These are phyloP conservation scores for Chrysanthemum lavandulifolium DNA, from an alignment of 129 eudicot genomes.

Conservation along the genomic window DNA sequence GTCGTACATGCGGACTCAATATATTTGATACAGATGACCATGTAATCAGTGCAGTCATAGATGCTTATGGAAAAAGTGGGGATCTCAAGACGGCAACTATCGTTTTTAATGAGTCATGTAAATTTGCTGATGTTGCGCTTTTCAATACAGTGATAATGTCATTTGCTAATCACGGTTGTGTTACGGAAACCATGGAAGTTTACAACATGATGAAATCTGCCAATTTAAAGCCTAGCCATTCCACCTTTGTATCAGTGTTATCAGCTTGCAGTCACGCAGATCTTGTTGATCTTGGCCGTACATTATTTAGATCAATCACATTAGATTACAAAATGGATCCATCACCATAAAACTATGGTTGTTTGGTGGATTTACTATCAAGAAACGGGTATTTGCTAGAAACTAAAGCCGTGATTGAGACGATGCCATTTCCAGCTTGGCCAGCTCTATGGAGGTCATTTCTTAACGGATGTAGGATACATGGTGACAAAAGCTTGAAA, in stretches of 20 bases:
- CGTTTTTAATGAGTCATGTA: constrained; percentile 24
- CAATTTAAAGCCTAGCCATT: constrained; percentile 40
- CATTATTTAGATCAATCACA: constrained; percentile 36
- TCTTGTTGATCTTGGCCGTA: constrained; percentile 40
- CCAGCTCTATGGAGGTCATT: constrained; percentile 49
- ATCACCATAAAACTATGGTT: constrained; percentile 36
- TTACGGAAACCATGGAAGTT: constrained; percentile 36
- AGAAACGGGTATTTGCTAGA: constrained; percentile 42
- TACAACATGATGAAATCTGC: constrained; percentile 31
- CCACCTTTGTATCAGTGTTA: constrained; percentile 42
- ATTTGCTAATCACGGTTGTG: constrained; percentile 37
- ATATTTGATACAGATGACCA: constrained; percentile 17
- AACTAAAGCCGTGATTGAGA: constrained; percentile 25
- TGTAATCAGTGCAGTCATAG: constrained; percentile 6
- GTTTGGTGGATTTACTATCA: constrained; percentile 42
- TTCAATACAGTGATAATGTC: constrained; percentile 43
- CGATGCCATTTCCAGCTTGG: constrained; percentile 39
- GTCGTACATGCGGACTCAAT: too few relatives aligned
- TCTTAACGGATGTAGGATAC: constrained; percentile 48
- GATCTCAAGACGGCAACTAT: constrained; percentile 28
- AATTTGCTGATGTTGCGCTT: constrained; percentile 33
- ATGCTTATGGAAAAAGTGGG: not conserved
- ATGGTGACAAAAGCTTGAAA: constrained; percentile 33
- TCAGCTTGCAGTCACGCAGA: constrained; percentile 44
- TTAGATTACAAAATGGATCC: constrained; percentile 38